Percentiles rank a stretch among this genome's conserved stretches.
These are phyloP conservation scores for Nitzschia palea DNA, from an alignment of 108 stramenopile genomes.

Conservation along the genomic window DNA sequence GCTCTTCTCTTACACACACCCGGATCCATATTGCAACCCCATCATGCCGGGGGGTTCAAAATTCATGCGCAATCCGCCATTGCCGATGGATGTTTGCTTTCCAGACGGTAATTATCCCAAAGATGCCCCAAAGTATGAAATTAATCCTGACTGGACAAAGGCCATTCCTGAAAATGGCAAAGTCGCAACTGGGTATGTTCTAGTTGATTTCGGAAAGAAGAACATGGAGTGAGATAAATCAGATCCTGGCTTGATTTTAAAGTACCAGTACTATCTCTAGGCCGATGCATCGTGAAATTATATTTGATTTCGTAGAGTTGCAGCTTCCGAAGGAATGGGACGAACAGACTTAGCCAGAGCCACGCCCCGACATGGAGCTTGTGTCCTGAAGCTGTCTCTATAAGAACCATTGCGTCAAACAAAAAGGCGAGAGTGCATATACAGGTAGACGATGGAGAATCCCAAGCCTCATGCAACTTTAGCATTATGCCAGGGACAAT, in stretches of 20 bases:
- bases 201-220: slow-evolving; percentile 91
- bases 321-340: no score
- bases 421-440: no score
- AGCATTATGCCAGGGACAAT: background rate
- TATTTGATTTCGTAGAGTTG: no score
- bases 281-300: no score
- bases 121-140: slow-evolving; percentile 73
- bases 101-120: slow-evolving; percentile 88
- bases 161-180: slow-evolving; percentile 76
- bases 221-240: slow-evolving; percentile 75
- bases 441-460: slow-evolving; percentile 10
- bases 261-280: no score
- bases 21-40: slow-evolving; percentile 89
- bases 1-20: slow-evolving; percentile 77
- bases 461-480: background rate
- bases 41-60: slow-evolving; percentile 97
- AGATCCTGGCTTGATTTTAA: no score
- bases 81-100: slow-evolving; percentile 89
- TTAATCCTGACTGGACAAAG: slow-evolving; percentile 88
- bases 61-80: slow-evolving; percentile 97
- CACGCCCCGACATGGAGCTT: no score
- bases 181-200: slow-evolving; percentile 71
- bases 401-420: no score
- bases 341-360: no score
- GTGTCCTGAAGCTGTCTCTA: no score